Evolutionary conservation across 352 stramenopile species (phyloP).

Genomic region (Phytophthora sansomeana): DNA sequence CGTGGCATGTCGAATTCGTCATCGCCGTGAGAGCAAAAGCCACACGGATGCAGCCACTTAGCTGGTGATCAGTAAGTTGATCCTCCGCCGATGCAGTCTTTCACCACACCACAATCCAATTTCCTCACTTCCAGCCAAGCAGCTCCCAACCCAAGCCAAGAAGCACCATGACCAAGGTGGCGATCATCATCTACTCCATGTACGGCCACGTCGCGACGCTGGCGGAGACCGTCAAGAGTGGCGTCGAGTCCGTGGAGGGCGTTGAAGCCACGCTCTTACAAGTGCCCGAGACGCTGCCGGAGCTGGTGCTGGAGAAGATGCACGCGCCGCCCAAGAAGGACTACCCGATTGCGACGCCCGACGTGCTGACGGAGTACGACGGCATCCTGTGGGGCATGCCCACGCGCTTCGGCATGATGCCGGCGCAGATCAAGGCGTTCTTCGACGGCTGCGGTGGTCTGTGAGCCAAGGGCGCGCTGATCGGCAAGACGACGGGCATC

Average conservation of each 20-base stretch:
- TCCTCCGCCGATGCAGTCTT: neutral
- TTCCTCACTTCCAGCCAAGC: too few relatives aligned
- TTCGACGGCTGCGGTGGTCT: constrained; percentile 73
- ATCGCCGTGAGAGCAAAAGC: too few relatives aligned
- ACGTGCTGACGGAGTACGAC: constrained; percentile 54
- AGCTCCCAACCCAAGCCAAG: constrained; percentile 3
- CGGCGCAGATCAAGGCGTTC: constrained; percentile 82
- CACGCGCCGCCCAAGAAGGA: constrained; percentile 75
- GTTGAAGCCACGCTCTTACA: too few relatives aligned
- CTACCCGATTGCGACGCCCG: constrained; percentile 59
- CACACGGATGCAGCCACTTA: too few relatives aligned
- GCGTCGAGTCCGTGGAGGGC: constrained; percentile 61
- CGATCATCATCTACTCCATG: constrained; percentile 82
- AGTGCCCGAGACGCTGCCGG: too few relatives aligned
- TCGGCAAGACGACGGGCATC: constrained; percentile 75
- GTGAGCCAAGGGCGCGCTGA: constrained; percentile 68
- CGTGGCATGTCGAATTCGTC: too few relatives aligned
- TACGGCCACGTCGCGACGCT: constrained; percentile 83
- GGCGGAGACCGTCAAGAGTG: constrained; percentile 70
- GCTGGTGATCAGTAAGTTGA: too few relatives aligned
- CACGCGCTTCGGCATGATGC: constrained; percentile 81
- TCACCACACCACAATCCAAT: constrained; percentile 20
- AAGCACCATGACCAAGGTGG: constrained; percentile 64
- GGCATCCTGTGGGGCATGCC: constrained; percentile 81
- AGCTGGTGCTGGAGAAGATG: too few relatives aligned